phyloP scores from a whole-genome alignment of 371 early-diverging fungal species.

The Mortierella sp. region DNA sequence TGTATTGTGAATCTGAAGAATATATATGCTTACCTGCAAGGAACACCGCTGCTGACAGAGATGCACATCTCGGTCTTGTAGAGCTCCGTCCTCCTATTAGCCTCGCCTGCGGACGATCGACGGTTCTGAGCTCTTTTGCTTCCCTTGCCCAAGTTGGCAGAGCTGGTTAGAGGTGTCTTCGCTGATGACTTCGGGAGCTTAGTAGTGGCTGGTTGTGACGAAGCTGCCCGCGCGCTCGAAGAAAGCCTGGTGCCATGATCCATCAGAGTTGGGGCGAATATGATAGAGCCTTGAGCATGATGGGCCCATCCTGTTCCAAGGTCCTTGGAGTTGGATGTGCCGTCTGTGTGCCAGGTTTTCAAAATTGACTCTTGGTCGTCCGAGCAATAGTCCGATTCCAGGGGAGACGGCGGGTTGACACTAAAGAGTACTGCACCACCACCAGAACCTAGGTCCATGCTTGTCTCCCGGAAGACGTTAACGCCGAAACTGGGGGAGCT shows the following conservation, averaged over 20 bases:
- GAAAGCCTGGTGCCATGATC: slow-evolving; percentile 7
- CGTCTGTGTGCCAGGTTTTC: slow-evolving; percentile 28
- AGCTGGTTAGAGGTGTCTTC: not conserved
- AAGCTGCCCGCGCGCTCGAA: not conserved
- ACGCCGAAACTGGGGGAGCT: not conserved
- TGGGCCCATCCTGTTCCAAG: not conserved
- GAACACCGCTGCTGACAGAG: slow-evolving; percentile 86
- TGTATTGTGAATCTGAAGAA: not conserved
- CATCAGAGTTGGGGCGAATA: slow-evolving; percentile 8
- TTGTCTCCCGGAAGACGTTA: slow-evolving; percentile 9
- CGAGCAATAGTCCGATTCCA: slow-evolving; percentile 20
- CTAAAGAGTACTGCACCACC: slow-evolving; percentile 29
- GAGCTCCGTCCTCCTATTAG: slow-evolving; percentile 72
- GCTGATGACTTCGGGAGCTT: not conserved
- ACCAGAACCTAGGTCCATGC: slow-evolving; percentile 22
- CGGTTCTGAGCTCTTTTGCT: not conserved
- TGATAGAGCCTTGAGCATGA: not conserved
- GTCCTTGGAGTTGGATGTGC: not conserved
- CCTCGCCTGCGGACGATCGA: slow-evolving; percentile 24
- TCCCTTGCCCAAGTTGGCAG: not conserved
- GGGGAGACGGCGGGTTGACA: slow-evolving; percentile 36
- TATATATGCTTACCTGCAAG: slow-evolving; percentile 75
- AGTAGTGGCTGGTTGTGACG: too few relatives aligned
- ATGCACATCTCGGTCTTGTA: slow-evolving; percentile 99
- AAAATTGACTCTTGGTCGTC: slow-evolving; percentile 41